Percentiles rank a stretch among this genome's conserved stretches.
These are phyloP conservation scores for Zygosaccharomyces sapae DNA, from an alignment of 1,139 yeast genomes.

Conservation along the genomic window DNA sequence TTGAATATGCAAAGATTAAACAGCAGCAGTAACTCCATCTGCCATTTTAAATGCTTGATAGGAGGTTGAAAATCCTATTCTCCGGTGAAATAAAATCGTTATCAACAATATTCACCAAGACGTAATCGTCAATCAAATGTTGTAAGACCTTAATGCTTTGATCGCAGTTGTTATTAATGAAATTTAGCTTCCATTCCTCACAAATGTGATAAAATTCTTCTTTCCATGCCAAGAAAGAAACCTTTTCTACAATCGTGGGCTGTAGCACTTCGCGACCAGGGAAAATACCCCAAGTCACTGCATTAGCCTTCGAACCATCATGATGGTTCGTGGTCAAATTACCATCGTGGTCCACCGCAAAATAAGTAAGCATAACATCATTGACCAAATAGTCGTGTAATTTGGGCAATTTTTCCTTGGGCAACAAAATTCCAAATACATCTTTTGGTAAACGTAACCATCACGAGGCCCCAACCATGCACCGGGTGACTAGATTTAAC, in stretches of 20 bases:
- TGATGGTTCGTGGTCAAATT: conserved; percentile 60
- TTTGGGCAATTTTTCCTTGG: conserved; percentile 42
- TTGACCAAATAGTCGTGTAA: conserved; percentile 42
- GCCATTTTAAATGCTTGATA: conserved; percentile 14
- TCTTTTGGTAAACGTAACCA: conserved; percentile 91
- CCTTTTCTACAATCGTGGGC: conserved; percentile 89
- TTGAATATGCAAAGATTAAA: conserved; percentile 11
- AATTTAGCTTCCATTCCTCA: conserved; percentile 70
- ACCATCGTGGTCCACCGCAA: conserved; percentile 62
- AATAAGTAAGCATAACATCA: conserved; percentile 62
- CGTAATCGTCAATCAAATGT: conserved; percentile 54
- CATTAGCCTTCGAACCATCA: conserved; percentile 73
- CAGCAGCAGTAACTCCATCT: too few species aligned
- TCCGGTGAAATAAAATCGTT: conserved; percentile 57
- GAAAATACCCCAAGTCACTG: conserved; percentile 97
- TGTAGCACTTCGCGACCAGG: conserved; percentile 89
- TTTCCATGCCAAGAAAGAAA: conserved; percentile 91
- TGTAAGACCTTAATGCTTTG: conserved; percentile 44
- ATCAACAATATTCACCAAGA: conserved; percentile 84
- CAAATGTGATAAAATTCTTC: conserved; percentile 87
- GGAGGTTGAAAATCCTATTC: conserved; percentile 39
- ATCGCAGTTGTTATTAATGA: conserved; percentile 38
- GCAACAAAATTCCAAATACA: conserved; percentile 82
- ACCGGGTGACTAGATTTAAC: conserved; percentile 62
- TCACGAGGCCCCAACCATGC: conserved; percentile 92